Evolutionary conservation across 768 basidiomycete species (phyloP).

Genomic region (Phanerochaete sordida): DNA sequence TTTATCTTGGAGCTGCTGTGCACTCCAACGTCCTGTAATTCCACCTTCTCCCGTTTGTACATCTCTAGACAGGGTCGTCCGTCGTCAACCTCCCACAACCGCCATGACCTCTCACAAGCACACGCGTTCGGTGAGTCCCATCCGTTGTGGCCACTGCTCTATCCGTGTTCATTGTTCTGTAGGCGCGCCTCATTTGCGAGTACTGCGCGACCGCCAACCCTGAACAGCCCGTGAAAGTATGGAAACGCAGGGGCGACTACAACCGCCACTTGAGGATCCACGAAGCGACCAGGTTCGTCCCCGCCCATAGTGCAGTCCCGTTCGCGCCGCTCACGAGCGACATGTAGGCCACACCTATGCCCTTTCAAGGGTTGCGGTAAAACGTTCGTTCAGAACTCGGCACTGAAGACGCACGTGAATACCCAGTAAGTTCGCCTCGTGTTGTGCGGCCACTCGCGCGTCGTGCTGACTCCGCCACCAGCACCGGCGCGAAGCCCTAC

Average conservation of each 20-base stretch:
- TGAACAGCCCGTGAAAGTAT: constrained; percentile 30
- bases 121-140: not conserved
- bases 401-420: constrained; percentile 61
- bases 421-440: constrained; percentile 48
- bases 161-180: not conserved
- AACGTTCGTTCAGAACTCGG: constrained; percentile 55
- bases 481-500: constrained; percentile 42
- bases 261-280: constrained; percentile 54
- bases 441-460: not conserved
- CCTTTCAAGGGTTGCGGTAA: constrained; percentile 41
- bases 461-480: constrained; percentile 10
- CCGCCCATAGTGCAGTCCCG: not conserved
- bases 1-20: constrained; percentile 16
- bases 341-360: constrained; percentile 49
- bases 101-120: not conserved
- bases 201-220: constrained; percentile 28
- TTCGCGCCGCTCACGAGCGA: not conserved
- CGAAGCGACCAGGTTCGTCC: constrained; percentile 42
- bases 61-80: not conserved
- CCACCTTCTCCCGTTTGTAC: constrained; percentile 1
- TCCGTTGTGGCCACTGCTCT: not conserved
- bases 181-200: constrained; percentile 5
- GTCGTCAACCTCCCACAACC: not conserved
- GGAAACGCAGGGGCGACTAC: constrained; percentile 57
- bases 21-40: not conserved